Evolutionary conservation across 169 alveolate genomes (phyloP).

Genomic region (Cryptosporidium sp.): DNA sequence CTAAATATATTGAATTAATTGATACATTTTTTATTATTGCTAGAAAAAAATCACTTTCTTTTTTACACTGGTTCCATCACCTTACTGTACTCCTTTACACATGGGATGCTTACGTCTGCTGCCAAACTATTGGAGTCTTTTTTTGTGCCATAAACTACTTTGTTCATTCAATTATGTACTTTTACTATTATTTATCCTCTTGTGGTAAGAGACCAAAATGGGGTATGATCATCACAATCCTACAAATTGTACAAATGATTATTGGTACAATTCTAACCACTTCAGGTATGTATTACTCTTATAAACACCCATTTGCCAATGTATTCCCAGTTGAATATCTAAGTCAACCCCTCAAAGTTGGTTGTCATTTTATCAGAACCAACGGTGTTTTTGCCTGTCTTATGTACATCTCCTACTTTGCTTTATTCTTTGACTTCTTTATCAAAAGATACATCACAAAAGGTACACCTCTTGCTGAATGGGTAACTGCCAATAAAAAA

Average conservation of each 20-base stretch:
- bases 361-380: conserved; percentile 75
- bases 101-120: conserved; percentile 86
- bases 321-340: conserved; percentile 61
- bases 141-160: conserved; percentile 85
- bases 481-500: conserved; percentile 31
- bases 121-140: conserved; percentile 86
- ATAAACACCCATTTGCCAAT: conserved; percentile 58
- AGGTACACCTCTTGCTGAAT: conserved; percentile 31
- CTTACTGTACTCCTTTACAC: conserved; percentile 87
- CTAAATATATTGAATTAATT: conserved; percentile 86
- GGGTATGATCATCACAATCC: conserved; percentile 83
- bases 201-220: conserved; percentile 80
- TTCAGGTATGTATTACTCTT: conserved; percentile 56
- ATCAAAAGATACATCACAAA: conserved; percentile 65
- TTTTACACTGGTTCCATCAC: conserved; percentile 90
- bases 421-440: conserved; percentile 76
- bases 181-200: conserved; percentile 84
- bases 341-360: conserved; percentile 73
- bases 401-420: conserved; percentile 79
- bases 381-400: conserved; percentile 77
- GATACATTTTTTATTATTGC: conserved; percentile 86
- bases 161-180: conserved; percentile 89
- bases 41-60: conserved; percentile 81
- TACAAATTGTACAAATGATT: conserved; percentile 85
- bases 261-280: conserved; percentile 78